Evolutionary conservation across 805 yeast genomes (phyloP).

Genomic region (Brettanomyces naardenensis): DNA sequence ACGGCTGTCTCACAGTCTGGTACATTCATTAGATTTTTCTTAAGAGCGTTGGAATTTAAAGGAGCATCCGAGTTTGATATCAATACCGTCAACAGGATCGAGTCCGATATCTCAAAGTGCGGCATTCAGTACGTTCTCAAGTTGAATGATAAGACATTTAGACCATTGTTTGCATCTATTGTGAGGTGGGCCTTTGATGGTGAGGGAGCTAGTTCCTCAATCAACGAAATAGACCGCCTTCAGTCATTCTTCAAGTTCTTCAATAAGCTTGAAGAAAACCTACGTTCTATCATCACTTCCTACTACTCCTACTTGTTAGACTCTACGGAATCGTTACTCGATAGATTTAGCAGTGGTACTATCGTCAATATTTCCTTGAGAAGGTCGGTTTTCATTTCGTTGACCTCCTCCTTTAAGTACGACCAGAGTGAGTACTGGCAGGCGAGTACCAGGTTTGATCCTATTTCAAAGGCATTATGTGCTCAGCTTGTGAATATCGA

Average conservation of each 20-base stretch:
- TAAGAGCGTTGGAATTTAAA: constrained; percentile 67
- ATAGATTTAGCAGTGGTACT: constrained; percentile 36
- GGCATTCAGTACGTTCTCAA: constrained; percentile 78
- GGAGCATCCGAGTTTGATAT: constrained; percentile 49
- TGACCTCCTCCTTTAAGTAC: constrained; percentile 74
- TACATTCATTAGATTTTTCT: constrained; percentile 57
- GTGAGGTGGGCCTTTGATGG: constrained; percentile 92
- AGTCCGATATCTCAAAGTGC: constrained; percentile 63
- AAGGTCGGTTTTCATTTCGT: constrained; percentile 64
- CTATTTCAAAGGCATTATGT: constrained; percentile 54
- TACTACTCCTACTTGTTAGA: constrained; percentile 84
- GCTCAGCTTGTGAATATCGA: constrained; percentile 64
- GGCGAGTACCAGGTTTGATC: constrained; percentile 74
- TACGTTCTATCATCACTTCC: constrained; percentile 80
- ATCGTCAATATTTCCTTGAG: constrained; percentile 47
- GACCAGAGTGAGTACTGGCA: constrained; percentile 97
- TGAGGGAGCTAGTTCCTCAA: constrained; percentile 44
- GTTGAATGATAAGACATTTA: constrained; percentile 85
- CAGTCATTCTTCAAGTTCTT: constrained; percentile 79
- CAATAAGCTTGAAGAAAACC: constrained; percentile 72
- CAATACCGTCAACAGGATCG: constrained; percentile 75
- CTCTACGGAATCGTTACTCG: constrained; percentile 50
- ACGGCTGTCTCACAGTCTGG: constrained; percentile 66
- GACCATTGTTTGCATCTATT: constrained; percentile 82
- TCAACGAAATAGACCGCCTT: constrained; percentile 49